Evolutionary conservation across 768 basidiomycete genomes (phyloP).

Genomic region (Phlebiopsis gigantea): DNA sequence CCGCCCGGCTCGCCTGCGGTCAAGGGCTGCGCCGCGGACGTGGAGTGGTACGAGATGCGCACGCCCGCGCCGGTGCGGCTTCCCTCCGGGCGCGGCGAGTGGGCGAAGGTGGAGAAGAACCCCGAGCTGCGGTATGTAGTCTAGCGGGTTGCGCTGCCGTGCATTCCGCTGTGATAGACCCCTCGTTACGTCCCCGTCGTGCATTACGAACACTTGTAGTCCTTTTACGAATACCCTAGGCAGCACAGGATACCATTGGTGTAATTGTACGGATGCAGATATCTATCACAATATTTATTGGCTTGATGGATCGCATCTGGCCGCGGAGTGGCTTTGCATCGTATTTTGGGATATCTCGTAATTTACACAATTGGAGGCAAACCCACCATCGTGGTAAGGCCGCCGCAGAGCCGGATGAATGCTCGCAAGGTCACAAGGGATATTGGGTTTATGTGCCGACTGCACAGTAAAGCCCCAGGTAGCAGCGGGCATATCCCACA

Average conservation of each 20-base stretch:
- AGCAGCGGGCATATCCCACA: too few species aligned
- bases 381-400: not conserved
- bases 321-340: not conserved
- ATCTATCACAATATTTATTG: not conserved
- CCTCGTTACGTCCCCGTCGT: too few species aligned
- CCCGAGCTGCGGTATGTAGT: slow-evolving; percentile 1
- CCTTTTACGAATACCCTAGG: not conserved
- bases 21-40: not conserved
- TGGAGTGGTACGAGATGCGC: slow-evolving; percentile 10
- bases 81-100: not conserved
- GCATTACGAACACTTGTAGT: too few species aligned
- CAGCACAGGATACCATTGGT: not conserved
- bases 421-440: not conserved
- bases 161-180: not conserved
- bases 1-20: not conserved
- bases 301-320: not conserved
- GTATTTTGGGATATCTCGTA: too few species aligned
- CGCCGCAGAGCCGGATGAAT: not conserved
- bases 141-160: not conserved
- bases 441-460: too few species aligned
- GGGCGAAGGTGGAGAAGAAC: not conserved
- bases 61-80: not conserved
- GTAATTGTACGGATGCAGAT: not conserved
- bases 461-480: too few species aligned
- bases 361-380: too few species aligned